These are phyloP conservation scores for Dactylella cylindrospora DNA, from an alignment of 2,329 filamentous ascomycete genomes.

Conservation along the genomic window DNA sequence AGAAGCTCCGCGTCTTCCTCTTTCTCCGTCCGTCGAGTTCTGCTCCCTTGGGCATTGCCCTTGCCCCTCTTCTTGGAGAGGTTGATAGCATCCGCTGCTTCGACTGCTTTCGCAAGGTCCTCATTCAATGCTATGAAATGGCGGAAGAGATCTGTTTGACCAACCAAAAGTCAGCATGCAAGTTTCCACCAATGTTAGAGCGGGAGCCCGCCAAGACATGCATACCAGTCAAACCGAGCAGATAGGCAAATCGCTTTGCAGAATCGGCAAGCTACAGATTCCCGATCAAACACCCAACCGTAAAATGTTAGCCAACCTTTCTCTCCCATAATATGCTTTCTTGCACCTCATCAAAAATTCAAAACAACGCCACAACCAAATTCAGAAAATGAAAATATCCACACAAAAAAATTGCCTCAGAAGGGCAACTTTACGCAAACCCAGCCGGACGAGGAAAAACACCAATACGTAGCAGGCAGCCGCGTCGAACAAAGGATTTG, in stretches of 20 bases:
- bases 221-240: slow-evolving; percentile 75
- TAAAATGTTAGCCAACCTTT: slow-evolving; percentile 39
- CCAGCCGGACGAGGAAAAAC: slow-evolving; percentile 6
- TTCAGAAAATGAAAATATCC: slow-evolving; percentile 40
- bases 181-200: background rate
- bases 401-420: slow-evolving; percentile 39
- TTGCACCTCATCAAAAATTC: slow-evolving; percentile 18
- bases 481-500: background rate
- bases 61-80: slow-evolving; percentile 94
- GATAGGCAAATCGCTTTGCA: slow-evolving; percentile 75
- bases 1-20: slow-evolving; percentile 91
- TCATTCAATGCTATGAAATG: slow-evolving; percentile 99
- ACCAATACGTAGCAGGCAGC: slow-evolving; percentile 4
- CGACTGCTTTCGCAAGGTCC: slow-evolving; percentile 73
- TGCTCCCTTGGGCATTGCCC: slow-evolving; percentile 75
- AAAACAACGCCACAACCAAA: slow-evolving; percentile 39
- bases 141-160: slow-evolving; percentile 73
- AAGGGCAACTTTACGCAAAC: slow-evolving; percentile 34
- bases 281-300: slow-evolving; percentile 42
- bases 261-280: slow-evolving; percentile 48
- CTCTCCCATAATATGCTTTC: no score
- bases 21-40: slow-evolving; percentile 86
- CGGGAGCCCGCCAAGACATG: slow-evolving; percentile 8
- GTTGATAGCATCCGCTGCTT: slow-evolving; percentile 55
- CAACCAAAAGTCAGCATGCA: slow-evolving; percentile 23